phyloP scores from a whole-genome alignment of 225 moss, liverwort and hornwort genomes.

The Antitrichia curtipendula region DNA sequence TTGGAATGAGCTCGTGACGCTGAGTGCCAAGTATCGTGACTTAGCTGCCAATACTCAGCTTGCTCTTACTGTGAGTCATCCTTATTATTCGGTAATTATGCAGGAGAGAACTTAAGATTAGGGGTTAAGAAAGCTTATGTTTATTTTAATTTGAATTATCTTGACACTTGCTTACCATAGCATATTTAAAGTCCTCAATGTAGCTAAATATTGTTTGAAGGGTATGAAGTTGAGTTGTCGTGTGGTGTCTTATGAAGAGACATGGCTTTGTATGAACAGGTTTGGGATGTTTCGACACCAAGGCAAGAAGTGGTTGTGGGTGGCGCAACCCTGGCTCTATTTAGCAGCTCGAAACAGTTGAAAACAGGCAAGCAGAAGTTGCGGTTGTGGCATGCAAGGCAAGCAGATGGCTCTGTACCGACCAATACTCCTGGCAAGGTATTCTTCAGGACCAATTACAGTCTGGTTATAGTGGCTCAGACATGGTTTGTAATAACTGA shows the following conservation, averaged over 20 bases:
- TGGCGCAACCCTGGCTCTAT: slow-evolving; percentile 74
- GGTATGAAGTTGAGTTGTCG: not conserved
- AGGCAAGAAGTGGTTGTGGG: slow-evolving; percentile 82
- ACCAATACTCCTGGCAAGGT: slow-evolving; percentile 89
- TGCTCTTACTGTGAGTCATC: slow-evolving; percentile 64
- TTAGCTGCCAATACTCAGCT: slow-evolving; percentile 83
- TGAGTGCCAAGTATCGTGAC: slow-evolving; percentile 91
- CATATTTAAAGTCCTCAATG: not conserved
- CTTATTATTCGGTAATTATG: not conserved
- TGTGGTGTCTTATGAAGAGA: not conserved
- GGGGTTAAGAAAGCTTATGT: not conserved
- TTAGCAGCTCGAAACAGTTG: slow-evolving; percentile 85
- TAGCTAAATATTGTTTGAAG: not conserved
- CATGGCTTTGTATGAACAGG: slow-evolving; percentile 26
- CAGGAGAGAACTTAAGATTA: not conserved
- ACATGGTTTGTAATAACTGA: not conserved
- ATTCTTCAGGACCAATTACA: not conserved
- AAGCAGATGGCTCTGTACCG: slow-evolving; percentile 79
- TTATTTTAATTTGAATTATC: not conserved
- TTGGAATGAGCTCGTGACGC: slow-evolving; percentile 88
- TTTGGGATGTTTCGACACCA: slow-evolving; percentile 94
- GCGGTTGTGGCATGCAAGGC: slow-evolving; percentile 71
- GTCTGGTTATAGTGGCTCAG: not conserved
- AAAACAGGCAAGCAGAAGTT: slow-evolving; percentile 94
- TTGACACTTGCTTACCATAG: not conserved